Conservation (phyloP, 2,329 filamentous ascomycete species). For the Clonostachys rosea region DNA sequence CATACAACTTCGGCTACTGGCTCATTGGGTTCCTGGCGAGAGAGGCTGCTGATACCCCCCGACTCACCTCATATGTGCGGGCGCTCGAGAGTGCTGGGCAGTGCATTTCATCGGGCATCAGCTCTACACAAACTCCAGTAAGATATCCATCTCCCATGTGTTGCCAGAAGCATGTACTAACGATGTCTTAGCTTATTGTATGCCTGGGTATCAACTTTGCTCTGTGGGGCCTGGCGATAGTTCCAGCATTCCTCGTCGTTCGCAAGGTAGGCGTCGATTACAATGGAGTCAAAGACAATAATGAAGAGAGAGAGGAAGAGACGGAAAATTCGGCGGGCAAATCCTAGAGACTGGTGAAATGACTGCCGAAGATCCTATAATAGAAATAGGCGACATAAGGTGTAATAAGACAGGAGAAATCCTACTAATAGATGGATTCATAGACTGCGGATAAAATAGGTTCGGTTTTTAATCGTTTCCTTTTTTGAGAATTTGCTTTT, state of each 20-base stretch:
- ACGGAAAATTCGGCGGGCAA: too few species aligned
- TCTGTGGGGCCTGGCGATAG: constrained; percentile 5
- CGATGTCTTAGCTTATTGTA: constrained; percentile 3
- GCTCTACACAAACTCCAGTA: background rate
- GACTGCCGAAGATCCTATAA: too few species aligned
- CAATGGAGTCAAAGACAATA: too few species aligned
- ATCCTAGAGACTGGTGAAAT: too few species aligned
- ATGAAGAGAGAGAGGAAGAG: too few species aligned
- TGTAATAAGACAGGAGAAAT: too few species aligned
- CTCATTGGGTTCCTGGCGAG: background rate
- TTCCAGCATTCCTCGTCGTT: constrained; percentile 8
- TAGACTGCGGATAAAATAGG: too few species aligned
- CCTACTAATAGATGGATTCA: too few species aligned
- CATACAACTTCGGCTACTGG: background rate
- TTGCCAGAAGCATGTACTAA: too few species aligned
- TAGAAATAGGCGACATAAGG: too few species aligned
- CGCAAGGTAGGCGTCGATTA: background rate
- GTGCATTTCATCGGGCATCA: background rate
- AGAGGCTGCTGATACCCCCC: background rate
- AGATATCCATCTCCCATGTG: background rate
- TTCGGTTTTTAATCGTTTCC: too few species aligned
- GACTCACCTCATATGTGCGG: background rate
- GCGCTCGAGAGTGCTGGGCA: background rate
- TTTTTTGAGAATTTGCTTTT: too few species aligned
- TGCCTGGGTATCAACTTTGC: constrained; percentile 9